These are phyloP conservation scores for Scenedesmus sp. DNA, from an alignment of 163 green algal species.

Conservation along the genomic window DNA sequence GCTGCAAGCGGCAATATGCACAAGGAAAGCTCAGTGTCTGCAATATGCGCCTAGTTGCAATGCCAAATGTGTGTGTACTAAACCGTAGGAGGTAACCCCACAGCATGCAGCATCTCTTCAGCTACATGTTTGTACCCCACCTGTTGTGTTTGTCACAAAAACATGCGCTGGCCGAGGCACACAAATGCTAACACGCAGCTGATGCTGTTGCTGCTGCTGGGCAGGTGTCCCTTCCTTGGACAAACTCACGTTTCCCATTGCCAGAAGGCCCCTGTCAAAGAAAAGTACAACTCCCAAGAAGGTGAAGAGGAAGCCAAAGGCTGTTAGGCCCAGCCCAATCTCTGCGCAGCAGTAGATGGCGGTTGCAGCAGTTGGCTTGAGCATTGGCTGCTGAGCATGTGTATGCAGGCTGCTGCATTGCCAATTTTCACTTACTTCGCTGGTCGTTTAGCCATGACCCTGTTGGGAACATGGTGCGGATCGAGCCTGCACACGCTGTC, in stretches of 20 bases:
- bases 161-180: no score
- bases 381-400: neutral
- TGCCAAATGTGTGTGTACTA: no score
- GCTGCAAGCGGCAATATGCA: constrained; percentile 67
- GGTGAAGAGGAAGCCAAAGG: constrained; percentile 94
- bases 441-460: constrained; percentile 65
- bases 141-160: no score
- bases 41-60: no score
- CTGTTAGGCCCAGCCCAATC: constrained; percentile 96
- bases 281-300: constrained; percentile 96
- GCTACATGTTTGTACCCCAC: no score
- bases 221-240: neutral
- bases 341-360: constrained; percentile 77
- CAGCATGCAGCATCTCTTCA: no score
- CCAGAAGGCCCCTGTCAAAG: constrained; percentile 96
- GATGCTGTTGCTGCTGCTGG: neutral
- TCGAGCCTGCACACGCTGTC: neutral
- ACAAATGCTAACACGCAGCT: neutral
- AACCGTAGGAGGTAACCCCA: no score
- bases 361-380: constrained; percentile 24
- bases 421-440: constrained; percentile 56
- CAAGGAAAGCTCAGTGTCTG: no score
- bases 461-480: constrained; percentile 49
- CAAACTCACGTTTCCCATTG: constrained; percentile 95
- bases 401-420: neutral